Evolutionary conservation across 2,329 filamentous ascomycete species (phyloP), one percentile per base, ranked within the genome.

Genomic region (Emericellopsis atlantica): DNA sequence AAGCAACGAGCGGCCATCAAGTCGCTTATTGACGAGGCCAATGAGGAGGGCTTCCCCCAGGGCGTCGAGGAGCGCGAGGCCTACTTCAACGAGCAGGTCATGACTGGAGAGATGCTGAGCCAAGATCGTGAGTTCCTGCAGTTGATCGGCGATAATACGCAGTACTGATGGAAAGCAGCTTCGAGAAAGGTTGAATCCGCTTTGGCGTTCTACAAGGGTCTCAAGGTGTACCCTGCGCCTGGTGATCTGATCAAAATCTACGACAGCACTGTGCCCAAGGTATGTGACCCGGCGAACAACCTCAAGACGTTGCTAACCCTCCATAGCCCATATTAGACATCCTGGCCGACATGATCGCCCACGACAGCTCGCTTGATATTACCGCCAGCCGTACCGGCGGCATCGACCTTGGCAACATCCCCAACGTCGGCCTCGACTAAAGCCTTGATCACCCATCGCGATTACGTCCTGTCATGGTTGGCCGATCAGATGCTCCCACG

Each of bases 241-340:
- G 76, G 81, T 53, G 92, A 96, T 57, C 72, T 98, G 54, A 95
- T 98, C 61, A 77, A 76, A 55, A 95, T 98, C 63, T 98, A 98
- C 66, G 92, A 98, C 65, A 95, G 94, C 77, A 96, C 92, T 26
- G 89, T 96, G 36, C 83, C 90, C 53, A 95, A 95, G 84, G 89
- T 87, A 53, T 46, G 54, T 38, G 24, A 14, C 29, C 26, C 12
- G 44, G 9, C 8, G 36, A 16, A 29, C 24, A 38, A n/a, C 38
- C 33, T 34, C 16, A 21, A 24, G 16, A 10, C 38, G 11, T 23
- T 14, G 15, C 40, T 36, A 18, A 32, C 41, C 32, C 14, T 37
- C 16, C 33, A 16, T 49, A 92, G 84, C 80, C 89, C 47, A 85
- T 96, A 54, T 80, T 98, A 53, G 90, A 98, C 62, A 81, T 96